Evolutionary conservation across 352 stramenopile genomes (phyloP), one percentile per base, ranked within the genome.

Genomic region (Globisporangium middletonii): DNA sequence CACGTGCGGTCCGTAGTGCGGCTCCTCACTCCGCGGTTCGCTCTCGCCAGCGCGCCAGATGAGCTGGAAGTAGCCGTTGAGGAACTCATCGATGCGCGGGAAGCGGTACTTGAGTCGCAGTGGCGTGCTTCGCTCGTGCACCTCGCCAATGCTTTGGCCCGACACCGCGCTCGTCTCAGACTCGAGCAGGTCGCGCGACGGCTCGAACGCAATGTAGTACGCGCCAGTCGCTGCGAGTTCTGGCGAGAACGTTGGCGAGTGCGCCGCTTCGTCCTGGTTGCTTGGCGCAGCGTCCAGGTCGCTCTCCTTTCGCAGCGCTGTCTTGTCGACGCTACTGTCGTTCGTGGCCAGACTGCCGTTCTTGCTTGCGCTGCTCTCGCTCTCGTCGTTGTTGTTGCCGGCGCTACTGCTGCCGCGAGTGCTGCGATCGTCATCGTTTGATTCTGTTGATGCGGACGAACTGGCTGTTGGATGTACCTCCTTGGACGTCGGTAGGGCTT

Each of bases 61-160:
- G 9, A 88, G 53, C 62, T 88, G 77, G 50, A 88, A 84, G 67
- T 88, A 88, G 18, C 77, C 77, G 49, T 79, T 61, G 11, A 84
- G 16, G 44, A 86, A 74, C 6, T 60, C 52, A 4, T 84, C 75
- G 2, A 59, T 30, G 15, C 66, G 60, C 3, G 77, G 77, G 3
- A 88, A 43, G 37, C 67, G 61, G 61, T 85, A 88, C 7, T 65
- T 73, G 9, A 88, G 59, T 6, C 71, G 71, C 27, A 88, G 43
- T 0, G 71, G 62, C 0, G 55, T 54, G 37, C 62, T 60, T 19
- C 70, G 63, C 28, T 83, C 68, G 48, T 87, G 77, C 6, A 81
- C 65, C n/a, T 67, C 51, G 13, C 73, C 76, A 19, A 61, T 63
- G 18, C 71, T 72, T 26, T 38, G 33, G 33, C 33, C 7, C 5